A percentile compares a stretch with the other conserved stretches of the same genome.
These are phyloP conservation scores for Ceratobasidium sp. DNA, from an alignment of 1,284 basidiomycete genomes.

Conservation along the genomic window DNA sequence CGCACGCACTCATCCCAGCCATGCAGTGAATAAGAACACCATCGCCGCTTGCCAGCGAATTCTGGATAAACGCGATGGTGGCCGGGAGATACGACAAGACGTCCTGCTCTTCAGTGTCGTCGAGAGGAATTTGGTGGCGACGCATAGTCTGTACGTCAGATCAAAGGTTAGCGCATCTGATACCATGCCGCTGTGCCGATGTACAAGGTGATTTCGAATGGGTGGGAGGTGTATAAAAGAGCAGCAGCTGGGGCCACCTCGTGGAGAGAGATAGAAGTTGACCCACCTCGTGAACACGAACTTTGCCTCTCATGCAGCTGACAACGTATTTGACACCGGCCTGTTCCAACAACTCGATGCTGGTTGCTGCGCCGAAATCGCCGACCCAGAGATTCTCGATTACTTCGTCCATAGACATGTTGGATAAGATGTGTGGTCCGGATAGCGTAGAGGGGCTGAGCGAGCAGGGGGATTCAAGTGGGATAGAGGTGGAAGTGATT, in stretches of 20 bases:
- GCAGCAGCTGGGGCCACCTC: background rate
- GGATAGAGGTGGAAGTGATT: slow-evolving; percentile 38
- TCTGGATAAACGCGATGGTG: slow-evolving; percentile 80
- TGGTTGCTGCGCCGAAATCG: slow-evolving; percentile 61
- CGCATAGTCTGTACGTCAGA: slow-evolving; percentile 63
- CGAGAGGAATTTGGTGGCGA: slow-evolving; percentile 72
- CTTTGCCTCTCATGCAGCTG: slow-evolving; percentile 71
- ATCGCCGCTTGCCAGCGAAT: slow-evolving; percentile 72
- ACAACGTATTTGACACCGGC: slow-evolving; percentile 73
- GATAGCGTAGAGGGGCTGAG: background rate
- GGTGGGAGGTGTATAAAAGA: background rate
- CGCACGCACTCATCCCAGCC: slow-evolving; percentile 80
- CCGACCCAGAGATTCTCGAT: slow-evolving; percentile 72
- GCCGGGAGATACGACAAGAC: slow-evolving; percentile 77
- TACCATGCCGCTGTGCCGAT: background rate
- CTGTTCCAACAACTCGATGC: slow-evolving; percentile 62
- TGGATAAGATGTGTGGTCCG: slow-evolving; percentile 8
- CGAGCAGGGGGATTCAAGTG: background rate
- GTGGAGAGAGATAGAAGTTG: background rate
- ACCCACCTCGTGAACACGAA: slow-evolving; percentile 69
- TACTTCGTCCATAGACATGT: slow-evolving; percentile 62
- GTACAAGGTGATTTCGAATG: background rate
- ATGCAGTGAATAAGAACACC: slow-evolving; percentile 87
- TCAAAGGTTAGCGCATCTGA: slow-evolving; percentile 29
- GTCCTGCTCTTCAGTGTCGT: slow-evolving; percentile 74